A percentile compares a stretch with the other conserved stretches of the same genome.
Evolutionary conservation across 164 flowering plant species (phyloP).

Genomic region (Magnolia kwangsiensis): DNA sequence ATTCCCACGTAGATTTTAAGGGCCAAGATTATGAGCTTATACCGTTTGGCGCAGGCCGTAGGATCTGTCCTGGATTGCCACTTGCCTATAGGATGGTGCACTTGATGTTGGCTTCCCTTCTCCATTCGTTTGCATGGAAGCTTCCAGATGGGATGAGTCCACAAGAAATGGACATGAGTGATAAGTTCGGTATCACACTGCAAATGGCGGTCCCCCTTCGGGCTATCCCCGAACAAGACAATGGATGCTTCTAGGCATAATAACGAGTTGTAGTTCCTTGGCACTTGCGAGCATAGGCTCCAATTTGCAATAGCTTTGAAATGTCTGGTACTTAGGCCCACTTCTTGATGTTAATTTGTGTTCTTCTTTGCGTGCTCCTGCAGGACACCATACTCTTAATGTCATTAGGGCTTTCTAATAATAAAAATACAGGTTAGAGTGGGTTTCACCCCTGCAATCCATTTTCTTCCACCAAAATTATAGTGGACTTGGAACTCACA

Average conservation of each 20-base stretch:
- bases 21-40: slow-evolving; percentile 1
- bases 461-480: too few species aligned
- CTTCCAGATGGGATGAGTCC: slow-evolving; percentile 2
- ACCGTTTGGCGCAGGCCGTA: slow-evolving; percentile 19
- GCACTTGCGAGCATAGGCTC: too few species aligned
- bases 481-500: too few species aligned
- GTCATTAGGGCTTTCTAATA: too few species aligned
- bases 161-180: slow-evolving; percentile 17
- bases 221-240: slow-evolving; percentile 5
- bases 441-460: too few species aligned
- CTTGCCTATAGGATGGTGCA: slow-evolving; percentile 16
- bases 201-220: slow-evolving; percentile 17
- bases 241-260: background rate
- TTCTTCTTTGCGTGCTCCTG: too few species aligned
- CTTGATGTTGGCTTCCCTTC: slow-evolving; percentile 16
- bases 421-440: too few species aligned
- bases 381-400: too few species aligned
- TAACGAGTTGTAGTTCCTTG: too few species aligned
- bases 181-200: slow-evolving; percentile 16
- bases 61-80: slow-evolving; percentile 19
- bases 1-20: background rate
- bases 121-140: slow-evolving; percentile 19
- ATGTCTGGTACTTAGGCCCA: too few species aligned
- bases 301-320: too few species aligned
- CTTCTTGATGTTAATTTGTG: too few species aligned